Evolutionary conservation across 2,329 filamentous ascomycete genomes (phyloP).

Genomic region (Pezicula neosporulosa): DNA sequence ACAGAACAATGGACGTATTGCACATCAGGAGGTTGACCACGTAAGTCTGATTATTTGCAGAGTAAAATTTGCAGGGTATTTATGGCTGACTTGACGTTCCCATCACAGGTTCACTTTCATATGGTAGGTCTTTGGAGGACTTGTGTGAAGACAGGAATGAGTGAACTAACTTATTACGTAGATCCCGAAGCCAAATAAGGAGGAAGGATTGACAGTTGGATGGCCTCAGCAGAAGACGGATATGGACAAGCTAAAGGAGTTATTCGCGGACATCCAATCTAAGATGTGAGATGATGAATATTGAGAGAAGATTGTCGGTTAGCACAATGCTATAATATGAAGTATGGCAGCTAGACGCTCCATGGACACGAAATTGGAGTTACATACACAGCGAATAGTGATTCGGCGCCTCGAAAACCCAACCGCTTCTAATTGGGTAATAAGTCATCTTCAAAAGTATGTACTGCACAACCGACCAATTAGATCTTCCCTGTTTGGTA

Average conservation of each 20-base stretch:
- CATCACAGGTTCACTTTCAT: constrained; percentile 79
- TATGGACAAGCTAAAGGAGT: constrained; percentile 77
- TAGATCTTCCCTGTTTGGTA: too few species aligned
- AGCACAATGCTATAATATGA: not conserved
- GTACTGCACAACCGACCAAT: too few species aligned
- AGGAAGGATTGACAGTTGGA: constrained; percentile 72
- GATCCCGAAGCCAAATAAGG: constrained; percentile 90
- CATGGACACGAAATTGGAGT: too few species aligned
- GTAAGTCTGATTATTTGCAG: constrained; percentile 47
- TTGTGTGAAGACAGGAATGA: not conserved
- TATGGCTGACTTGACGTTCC: constrained; percentile 6
- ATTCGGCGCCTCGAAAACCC: too few species aligned
- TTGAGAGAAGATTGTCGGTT: not conserved
- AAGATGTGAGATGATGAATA: constrained; percentile 65
- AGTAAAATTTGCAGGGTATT: not conserved
- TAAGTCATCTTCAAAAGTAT: too few species aligned
- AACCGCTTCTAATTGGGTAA: too few species aligned
- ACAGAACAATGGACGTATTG: constrained; percentile 91
- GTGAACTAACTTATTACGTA: constrained; percentile 29
- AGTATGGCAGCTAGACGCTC: too few species aligned
- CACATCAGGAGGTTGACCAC: constrained; percentile 91
- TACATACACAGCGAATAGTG: too few species aligned
- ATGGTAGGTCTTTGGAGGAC: constrained; percentile 54
- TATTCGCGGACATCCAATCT: constrained; percentile 80
- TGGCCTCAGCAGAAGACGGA: constrained; percentile 78